Conservation (phyloP, 73 alveolate genomes). For the Breviolum minutum region DNA sequence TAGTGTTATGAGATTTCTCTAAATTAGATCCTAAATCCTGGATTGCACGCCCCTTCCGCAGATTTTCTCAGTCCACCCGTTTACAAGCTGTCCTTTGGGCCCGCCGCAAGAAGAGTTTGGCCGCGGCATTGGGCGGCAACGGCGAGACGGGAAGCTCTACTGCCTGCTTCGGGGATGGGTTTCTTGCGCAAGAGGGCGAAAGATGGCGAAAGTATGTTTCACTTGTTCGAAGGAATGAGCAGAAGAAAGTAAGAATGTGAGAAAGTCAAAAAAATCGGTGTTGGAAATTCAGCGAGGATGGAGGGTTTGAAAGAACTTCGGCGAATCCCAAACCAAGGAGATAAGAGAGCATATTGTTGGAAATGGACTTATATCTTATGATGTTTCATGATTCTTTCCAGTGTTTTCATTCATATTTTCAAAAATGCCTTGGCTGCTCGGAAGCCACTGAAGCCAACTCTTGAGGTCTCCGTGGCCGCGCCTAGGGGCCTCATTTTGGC, state of each 20-base stretch:
- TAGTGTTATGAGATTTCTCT: background rate
- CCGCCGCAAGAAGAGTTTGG: slow-evolving; percentile 11
- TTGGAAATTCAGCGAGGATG: too few species aligned
- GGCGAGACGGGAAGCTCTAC: slow-evolving; percentile 20
- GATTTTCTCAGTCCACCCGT: too few species aligned
- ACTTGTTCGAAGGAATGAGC: too few species aligned
- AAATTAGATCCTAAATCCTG: too few species aligned
- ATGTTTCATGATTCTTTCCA: background rate
- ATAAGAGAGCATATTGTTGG: too few species aligned
- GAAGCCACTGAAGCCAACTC: slow-evolving; percentile 13
- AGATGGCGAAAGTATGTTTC: background rate
- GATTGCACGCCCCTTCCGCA: too few species aligned
- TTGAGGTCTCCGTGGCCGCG: background rate
- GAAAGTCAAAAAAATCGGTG: too few species aligned
- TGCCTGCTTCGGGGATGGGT: background rate
- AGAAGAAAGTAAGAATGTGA: too few species aligned
- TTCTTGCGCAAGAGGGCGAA: background rate
- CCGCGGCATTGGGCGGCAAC: slow-evolving; percentile 21
- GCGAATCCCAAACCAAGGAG: too few species aligned
- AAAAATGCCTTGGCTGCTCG: background rate
- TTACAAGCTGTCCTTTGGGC: background rate
- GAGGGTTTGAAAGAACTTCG: too few species aligned
- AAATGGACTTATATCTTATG: too few species aligned
- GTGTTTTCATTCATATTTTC: background rate
- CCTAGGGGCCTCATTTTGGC: background rate